These are phyloP conservation scores for Telfairia occidentalis DNA, from an alignment of 331 rosid species.

Conservation along the genomic window DNA sequence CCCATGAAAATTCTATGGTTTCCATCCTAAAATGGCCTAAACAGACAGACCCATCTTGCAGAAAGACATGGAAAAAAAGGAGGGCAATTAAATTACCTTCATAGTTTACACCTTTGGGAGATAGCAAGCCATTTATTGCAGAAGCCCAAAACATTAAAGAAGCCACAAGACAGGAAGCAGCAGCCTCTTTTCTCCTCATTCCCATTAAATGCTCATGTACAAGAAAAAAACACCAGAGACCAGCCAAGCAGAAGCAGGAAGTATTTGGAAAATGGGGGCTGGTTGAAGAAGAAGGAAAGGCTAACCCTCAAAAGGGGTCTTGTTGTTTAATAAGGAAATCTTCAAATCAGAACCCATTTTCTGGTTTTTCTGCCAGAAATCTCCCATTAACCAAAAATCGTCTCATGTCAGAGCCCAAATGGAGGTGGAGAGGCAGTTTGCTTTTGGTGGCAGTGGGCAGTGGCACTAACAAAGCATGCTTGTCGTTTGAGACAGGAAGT, in stretches of 20 bases:
- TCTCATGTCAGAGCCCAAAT: conserved; percentile 41
- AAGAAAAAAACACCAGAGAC: conserved; percentile 10
- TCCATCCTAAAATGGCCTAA: neutral
- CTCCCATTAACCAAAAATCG: conserved; percentile 49
- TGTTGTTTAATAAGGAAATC: conserved; percentile 23
- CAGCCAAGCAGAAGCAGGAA: conserved; percentile 18
- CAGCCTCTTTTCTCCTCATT: conserved; percentile 28
- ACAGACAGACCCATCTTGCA: neutral
- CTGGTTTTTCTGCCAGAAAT: conserved; percentile 48
- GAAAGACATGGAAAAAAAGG: neutral
- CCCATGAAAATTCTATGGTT: neutral
- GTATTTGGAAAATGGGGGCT: conserved; percentile 15
- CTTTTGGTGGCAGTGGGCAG: conserved; percentile 42
- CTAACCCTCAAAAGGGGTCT: conserved; percentile 26
- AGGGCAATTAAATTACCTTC: conserved; percentile 47
- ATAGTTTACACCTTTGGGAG: conserved; percentile 92
- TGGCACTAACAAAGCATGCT: conserved; percentile 52
- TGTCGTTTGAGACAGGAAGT: conserved; percentile 46
- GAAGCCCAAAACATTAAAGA: conserved; percentile 17
- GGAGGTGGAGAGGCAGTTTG: conserved; percentile 21
- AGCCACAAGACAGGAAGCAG: conserved; percentile 7
- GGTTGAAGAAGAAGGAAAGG: conserved; percentile 16
- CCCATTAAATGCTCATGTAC: conserved; percentile 28
- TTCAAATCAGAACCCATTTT: conserved; percentile 37
- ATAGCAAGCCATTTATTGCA: conserved; percentile 29